Conservation (phyloP, 140 eudicot species). For the Erigeron philadelphicus region DNA sequence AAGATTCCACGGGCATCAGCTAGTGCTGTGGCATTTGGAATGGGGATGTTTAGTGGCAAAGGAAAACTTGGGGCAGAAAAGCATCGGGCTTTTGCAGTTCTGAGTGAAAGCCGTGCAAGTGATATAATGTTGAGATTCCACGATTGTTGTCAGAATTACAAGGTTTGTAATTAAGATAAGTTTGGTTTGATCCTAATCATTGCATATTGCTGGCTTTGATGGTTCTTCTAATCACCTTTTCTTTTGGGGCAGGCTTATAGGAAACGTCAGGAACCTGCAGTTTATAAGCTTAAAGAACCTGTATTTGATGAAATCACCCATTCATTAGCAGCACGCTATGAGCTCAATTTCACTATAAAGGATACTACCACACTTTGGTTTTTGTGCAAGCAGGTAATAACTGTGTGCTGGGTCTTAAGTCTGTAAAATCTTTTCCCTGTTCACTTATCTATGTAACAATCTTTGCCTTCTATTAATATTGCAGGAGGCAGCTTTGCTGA, state of each 20-base stretch:
- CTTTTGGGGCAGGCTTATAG: conserved; percentile 41
- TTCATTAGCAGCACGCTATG: conserved; percentile 49
- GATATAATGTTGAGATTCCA: conserved; percentile 82
- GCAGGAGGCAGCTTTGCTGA: conserved; percentile 83
- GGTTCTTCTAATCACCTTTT: background rate
- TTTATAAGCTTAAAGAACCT: conserved; percentile 76
- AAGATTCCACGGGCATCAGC: conserved; percentile 95
- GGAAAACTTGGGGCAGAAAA: conserved; percentile 82
- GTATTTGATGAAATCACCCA: conserved; percentile 57
- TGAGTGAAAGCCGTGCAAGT: conserved; percentile 91
- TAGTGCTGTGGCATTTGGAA: conserved; percentile 96
- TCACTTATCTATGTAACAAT: background rate
- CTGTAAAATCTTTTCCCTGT: background rate
- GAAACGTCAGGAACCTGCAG: conserved; percentile 80
- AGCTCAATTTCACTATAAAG: conserved; percentile 59
- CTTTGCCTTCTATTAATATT: background rate
- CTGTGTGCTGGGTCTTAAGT: background rate
- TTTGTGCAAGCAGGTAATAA: conserved; percentile 81
- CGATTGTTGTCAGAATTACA: conserved; percentile 91
- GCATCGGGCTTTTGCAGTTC: conserved; percentile 86
- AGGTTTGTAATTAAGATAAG: conserved; percentile 38
- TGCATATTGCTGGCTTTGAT: background rate
- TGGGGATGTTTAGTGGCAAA: conserved; percentile 83
- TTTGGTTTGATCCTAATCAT: conserved; percentile 5
- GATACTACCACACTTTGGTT: conserved; percentile 84